Evolutionary conservation across 1,284 basidiomycete species (phyloP).

Genomic region (Cronartium quercuum): DNA sequence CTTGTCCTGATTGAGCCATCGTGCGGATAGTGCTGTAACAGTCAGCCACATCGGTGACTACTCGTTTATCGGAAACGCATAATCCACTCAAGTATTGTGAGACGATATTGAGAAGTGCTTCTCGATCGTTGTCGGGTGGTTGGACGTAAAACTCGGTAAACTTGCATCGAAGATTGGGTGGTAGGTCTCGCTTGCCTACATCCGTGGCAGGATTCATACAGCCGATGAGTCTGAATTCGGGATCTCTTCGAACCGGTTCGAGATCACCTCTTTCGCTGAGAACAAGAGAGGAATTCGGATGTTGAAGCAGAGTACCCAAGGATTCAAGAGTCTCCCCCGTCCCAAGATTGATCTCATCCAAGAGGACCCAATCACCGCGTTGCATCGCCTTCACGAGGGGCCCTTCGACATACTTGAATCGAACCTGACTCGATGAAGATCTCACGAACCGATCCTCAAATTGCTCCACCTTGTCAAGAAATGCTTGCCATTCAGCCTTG

Average conservation of each 20-base stretch:
- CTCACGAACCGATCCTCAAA: constrained; percentile 77
- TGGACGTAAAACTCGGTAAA: constrained; percentile 96
- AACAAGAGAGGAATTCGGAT: constrained; percentile 79
- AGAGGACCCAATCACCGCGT: constrained; percentile 85
- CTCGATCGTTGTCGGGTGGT: constrained; percentile 83
- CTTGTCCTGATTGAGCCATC: constrained; percentile 69
- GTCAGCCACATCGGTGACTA: constrained; percentile 83
- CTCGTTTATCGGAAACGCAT: constrained; percentile 76
- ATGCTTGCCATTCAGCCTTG: constrained; percentile 62
- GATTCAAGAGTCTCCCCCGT: constrained; percentile 92
- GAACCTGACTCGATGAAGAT: constrained; percentile 67
- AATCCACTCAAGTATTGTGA: constrained; percentile 81
- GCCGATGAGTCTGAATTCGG: constrained; percentile 91
- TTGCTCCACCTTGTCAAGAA: constrained; percentile 65
- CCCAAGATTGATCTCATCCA: constrained; percentile 95
- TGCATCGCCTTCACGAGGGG: constrained; percentile 87
- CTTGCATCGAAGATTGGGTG: constrained; percentile 76
- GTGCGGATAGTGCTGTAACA: constrained; percentile 78
- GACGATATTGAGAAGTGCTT: constrained; percentile 82
- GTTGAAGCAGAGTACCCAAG: constrained; percentile 75
- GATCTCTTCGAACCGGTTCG: constrained; percentile 81
- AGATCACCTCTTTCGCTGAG: constrained; percentile 89
- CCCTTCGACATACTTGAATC: constrained; percentile 93
- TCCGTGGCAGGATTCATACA: constrained; percentile 99
- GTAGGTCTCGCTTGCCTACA: constrained; percentile 94